These are phyloP conservation scores for Paramecium tetraurelia DNA, from an alignment of 73 alveolate genomes.

Conservation along the genomic window DNA sequence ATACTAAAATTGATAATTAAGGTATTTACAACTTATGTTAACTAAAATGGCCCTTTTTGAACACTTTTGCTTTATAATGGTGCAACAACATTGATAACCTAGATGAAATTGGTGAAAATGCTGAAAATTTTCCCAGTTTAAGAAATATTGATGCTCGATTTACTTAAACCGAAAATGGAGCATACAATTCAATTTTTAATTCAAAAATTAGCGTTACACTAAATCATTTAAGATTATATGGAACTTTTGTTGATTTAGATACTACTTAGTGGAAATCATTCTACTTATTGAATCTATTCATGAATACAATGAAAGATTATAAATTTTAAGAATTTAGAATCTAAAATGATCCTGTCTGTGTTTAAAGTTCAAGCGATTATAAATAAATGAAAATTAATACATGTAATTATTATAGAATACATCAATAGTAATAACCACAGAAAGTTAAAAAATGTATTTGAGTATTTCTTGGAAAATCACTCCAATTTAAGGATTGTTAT, in stretches of 20 bases:
- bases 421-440: neutral
- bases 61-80: neutral
- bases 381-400: neutral
- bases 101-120: neutral
- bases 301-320: neutral
- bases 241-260: neutral
- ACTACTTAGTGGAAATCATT: neutral
- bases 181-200: neutral
- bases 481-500: neutral
- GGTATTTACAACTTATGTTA: neutral
- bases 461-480: neutral
- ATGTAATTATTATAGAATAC: neutral
- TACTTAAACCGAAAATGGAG: neutral
- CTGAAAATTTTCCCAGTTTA: neutral
- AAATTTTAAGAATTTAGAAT: neutral
- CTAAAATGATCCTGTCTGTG: neutral
- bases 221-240: neutral
- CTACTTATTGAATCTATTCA: neutral
- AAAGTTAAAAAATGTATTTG: neutral
- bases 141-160: neutral
- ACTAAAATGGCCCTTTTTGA: neutral
- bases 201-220: neutral
- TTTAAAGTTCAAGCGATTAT: neutral
- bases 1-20: neutral
- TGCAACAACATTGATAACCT: neutral